Evolutionary conservation across 768 basidiomycete species (phyloP).

Genomic region (Leccinellum albellum): DNA sequence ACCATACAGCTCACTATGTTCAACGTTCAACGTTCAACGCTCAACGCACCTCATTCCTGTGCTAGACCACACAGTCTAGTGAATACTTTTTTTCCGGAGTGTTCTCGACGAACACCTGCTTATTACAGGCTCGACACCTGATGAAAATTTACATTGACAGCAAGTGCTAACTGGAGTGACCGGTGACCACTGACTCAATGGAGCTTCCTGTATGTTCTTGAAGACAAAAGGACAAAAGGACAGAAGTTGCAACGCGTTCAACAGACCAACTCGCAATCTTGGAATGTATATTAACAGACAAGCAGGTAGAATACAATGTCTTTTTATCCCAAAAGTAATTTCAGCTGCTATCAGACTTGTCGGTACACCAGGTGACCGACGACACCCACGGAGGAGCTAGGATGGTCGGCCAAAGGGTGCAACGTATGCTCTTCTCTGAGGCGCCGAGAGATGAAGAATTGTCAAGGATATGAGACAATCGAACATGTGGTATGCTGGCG

Average conservation of each 20-base stretch:
- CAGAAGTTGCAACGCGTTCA: neutral
- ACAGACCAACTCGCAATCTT: neutral
- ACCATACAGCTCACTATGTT: no score
- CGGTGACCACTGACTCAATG: no score
- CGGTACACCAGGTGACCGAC: conserved; percentile 66
- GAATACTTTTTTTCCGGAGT: no score
- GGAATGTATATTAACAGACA: neutral
- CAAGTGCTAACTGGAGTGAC: no score
- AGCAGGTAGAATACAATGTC: neutral
- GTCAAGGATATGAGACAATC: conserved; percentile 37
- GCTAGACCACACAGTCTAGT: no score
- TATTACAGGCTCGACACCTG: no score
- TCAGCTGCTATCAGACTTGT: conserved; percentile 22
- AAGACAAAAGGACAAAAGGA: neutral
- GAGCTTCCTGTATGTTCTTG: no score
- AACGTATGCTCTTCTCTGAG: conserved; percentile 50
- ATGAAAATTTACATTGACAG: no score
- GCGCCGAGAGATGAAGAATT: conserved; percentile 51
- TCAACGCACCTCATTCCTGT: no score
- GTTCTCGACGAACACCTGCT: no score
- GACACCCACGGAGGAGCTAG: conserved; percentile 40
- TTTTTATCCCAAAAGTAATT: neutral
- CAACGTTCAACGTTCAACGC: no score
- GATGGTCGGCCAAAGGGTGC: conserved; percentile 61
- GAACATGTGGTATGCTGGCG: conserved; percentile 53